phyloP scores from a whole-genome alignment of 164 flowering plant genomes.

The Piper longum region DNA sequence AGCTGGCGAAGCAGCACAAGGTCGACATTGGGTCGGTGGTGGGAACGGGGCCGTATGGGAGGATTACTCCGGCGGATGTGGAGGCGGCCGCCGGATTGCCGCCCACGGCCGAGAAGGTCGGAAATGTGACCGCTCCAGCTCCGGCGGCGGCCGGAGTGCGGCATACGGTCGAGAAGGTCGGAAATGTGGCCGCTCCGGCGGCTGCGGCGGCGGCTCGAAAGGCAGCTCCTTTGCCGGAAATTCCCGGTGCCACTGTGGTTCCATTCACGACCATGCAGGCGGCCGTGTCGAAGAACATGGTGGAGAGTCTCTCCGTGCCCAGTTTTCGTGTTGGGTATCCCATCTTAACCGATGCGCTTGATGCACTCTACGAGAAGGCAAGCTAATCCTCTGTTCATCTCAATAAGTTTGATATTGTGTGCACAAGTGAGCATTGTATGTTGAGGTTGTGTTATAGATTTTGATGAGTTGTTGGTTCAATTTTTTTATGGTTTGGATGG shows the following conservation, averaged over 20 bases:
- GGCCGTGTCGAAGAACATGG: slow-evolving; percentile 81
- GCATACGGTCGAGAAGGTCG: slow-evolving; percentile 16
- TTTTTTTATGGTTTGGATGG: neutral
- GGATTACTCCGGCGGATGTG: slow-evolving; percentile 68
- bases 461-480: neutral
- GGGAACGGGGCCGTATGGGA: slow-evolving; percentile 74
- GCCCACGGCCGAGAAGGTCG: slow-evolving; percentile 16
- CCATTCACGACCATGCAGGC: slow-evolving; percentile 85
- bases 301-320: slow-evolving; percentile 79
- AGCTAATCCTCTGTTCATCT: neutral
- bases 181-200: slow-evolving; percentile 13
- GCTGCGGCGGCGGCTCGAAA: slow-evolving; percentile 11
- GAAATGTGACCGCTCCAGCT: slow-evolving; percentile 18
- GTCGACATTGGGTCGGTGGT: slow-evolving; percentile 47
- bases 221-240: slow-evolving; percentile 14
- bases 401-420: neutral
- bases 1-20: slow-evolving; percentile 87
- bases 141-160: slow-evolving; percentile 49
- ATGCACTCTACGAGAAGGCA: slow-evolving; percentile 78
- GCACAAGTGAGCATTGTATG: neutral
- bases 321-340: slow-evolving; percentile 90
- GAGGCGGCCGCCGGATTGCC: slow-evolving; percentile 73
- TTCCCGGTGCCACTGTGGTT: slow-evolving; percentile 52
- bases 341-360: slow-evolving; percentile 63
- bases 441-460: neutral